Evolutionary conservation across 768 basidiomycete genomes (phyloP).

Genomic region (Termitomyces sp.): DNA sequence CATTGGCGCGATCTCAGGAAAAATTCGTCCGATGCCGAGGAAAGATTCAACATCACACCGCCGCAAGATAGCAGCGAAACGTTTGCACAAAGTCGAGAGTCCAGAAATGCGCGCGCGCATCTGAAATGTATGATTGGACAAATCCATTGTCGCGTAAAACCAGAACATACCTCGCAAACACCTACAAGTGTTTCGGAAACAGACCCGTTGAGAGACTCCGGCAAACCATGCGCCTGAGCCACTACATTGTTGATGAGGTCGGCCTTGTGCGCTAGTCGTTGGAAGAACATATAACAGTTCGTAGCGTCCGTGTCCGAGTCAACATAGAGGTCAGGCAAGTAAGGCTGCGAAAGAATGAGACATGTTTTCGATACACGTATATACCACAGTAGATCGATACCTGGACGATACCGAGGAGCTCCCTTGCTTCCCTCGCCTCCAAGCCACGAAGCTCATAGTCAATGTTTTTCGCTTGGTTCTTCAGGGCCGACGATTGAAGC

Average conservation of each 20-base stretch:
- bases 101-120: slow-evolving; percentile 81
- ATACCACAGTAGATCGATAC: slow-evolving; percentile 28
- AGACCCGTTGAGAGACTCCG: slow-evolving; percentile 75
- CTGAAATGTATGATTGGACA: slow-evolving; percentile 26
- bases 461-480: slow-evolving; percentile 85
- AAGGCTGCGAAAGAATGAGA: slow-evolving; percentile 52
- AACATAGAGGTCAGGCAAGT: slow-evolving; percentile 85
- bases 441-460: slow-evolving; percentile 85
- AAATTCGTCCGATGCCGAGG: slow-evolving; percentile 78
- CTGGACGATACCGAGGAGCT: slow-evolving; percentile 79
- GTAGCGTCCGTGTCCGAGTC: slow-evolving; percentile 89
- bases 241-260: slow-evolving; percentile 82
- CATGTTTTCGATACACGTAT: not conserved
- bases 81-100: slow-evolving; percentile 79
- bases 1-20: slow-evolving; percentile 77
- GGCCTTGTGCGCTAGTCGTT: slow-evolving; percentile 78
- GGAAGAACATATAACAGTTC: slow-evolving; percentile 89
- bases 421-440: slow-evolving; percentile 77
- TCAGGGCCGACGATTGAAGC: slow-evolving; percentile 84
- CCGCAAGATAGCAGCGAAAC: slow-evolving; percentile 80
- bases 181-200: slow-evolving; percentile 88
- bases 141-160: not conserved
- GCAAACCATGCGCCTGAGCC: slow-evolving; percentile 77
- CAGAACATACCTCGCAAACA: slow-evolving; percentile 76
- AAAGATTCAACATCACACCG: slow-evolving; percentile 82